These are phyloP conservation scores for Penicillium ucsense DNA, from an alignment of 495 filamentous ascomycete genomes.

Conservation along the genomic window DNA sequence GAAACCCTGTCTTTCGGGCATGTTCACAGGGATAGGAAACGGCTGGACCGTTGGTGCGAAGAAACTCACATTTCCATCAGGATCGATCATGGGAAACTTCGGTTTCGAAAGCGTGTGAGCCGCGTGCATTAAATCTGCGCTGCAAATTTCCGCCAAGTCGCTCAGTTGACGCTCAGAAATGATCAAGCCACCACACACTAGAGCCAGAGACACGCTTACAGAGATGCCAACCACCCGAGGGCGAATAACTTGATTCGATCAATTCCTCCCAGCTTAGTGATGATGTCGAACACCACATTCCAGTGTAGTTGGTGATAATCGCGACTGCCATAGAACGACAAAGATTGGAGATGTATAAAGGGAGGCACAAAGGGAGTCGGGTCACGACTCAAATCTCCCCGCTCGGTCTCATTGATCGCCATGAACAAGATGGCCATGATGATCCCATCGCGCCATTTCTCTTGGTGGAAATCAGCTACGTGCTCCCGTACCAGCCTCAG, in stretches of 20 bases:
- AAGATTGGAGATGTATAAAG: neutral
- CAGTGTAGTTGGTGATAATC: constrained; percentile 1
- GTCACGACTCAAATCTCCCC: neutral
- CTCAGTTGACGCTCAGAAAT: too few relatives aligned
- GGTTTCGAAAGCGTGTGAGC: neutral
- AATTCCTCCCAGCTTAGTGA: neutral
- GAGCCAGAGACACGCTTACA: neutral
- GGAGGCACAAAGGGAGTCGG: neutral
- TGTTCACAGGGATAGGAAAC: neutral
- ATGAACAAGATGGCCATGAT: constrained; percentile 1
- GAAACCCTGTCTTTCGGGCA: neutral
- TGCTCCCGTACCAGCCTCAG: neutral
- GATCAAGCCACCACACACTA: neutral
- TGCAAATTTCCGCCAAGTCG: neutral
- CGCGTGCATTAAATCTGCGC: neutral
- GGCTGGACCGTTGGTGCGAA: neutral
- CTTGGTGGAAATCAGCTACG: neutral
- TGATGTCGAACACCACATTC: neutral
- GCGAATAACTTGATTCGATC: neutral
- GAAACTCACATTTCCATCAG: neutral
- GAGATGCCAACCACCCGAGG: neutral
- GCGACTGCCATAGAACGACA: neutral
- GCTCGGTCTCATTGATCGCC: neutral
- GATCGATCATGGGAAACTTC: neutral
- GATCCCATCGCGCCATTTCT: neutral